Base-by-base conservation (phyloP, 2,329 filamentous ascomycete genomes). In the Ophiocordyceps camponoti-saundersi region DNA sequence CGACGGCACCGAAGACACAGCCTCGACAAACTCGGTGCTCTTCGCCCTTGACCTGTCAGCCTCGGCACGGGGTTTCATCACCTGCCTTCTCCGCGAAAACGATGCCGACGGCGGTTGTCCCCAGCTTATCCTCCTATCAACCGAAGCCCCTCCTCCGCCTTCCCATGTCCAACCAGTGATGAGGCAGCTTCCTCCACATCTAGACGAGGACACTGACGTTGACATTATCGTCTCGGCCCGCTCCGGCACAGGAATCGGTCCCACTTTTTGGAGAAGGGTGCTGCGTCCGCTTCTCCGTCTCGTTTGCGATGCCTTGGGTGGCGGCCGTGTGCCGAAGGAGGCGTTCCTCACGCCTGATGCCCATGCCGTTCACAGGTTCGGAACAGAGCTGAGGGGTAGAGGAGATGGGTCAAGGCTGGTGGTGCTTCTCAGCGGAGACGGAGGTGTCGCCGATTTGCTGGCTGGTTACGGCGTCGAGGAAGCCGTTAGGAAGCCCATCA, bases 361-460 rank as follows among this genome's bases (percentile, higher is more conserved):
- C 1, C 64, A 76, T 2, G 84, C 75, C 13, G 73, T 95, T 40
- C 67, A 69, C 6, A 67, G 82, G 1, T 76, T 93, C 46, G 75
- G 82, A 0, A 55, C 52, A 3, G 43, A 53, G 2, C 53, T 69
- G 13, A 60, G 65, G 56, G 2, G 15, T 11, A 10, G 68, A 68
- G 1, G 52, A 63, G 15, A 59, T n/a, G 48, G 48, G n/a, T 47
- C 50, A 46, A 79, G 80, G 8, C 26, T 29, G 0, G 70, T 95
- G 23, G 64, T 95, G 29, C 72, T 96, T 13, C 70, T 95, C 6
- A 90, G 84, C 44, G 90, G 90, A 7, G 90, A 96, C 60, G 90
- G 90, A 15, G 90, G 88, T 6, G 63, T 94, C 2, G 74, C 88
- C 18, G 90, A 96, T 55, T 68, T 92, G 1, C 69, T 95, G 49